Base-by-base conservation (phyloP, 768 basidiomycete species). In the Fomitopsis serialis region DNA sequence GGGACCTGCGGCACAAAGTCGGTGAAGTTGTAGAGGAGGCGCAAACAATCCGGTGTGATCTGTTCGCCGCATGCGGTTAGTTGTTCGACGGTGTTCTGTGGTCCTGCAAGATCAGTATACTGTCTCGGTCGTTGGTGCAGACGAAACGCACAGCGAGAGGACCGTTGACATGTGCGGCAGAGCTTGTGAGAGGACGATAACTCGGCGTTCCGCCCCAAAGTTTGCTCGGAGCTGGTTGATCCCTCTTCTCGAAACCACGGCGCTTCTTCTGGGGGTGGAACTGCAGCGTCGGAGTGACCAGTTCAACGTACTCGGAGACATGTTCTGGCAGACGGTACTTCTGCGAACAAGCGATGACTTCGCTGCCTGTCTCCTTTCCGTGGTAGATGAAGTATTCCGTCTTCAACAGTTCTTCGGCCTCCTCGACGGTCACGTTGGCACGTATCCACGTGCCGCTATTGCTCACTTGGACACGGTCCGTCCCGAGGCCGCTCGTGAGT, bases 231-330 rank as follows among this genome's bases (percentile, higher is more conserved):
- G 50, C 36, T 36, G 9, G 22, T 29, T 4, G 44, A 51, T 47
- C 42, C 22, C 48, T 37, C 51, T 48, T 44, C 13, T 47, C 23
- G 10, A 51, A 48, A 15, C 13, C 17, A 9, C 10, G 35, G 8
- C 77, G 64, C 29, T 73, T 73, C 59, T 64, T 72, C 54, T 71
- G 70, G 49, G 76, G 74, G 50, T 74, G 70, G 58, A 89, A 89
- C 66, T 82, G 79, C 1, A 85, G 86, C 2, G 87, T 88, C 0
- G 87, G 87, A 50, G 87, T 84, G 35, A 89, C 72, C 29, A 88
- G 66, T 24, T 87, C 84, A 48, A 88, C 66, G 61, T 88, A 84
- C 8, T 72, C 66, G 54, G 81, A 74, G 48, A 89, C 66, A 53
- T 76, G 57, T 46, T 72, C 72, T 0, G 87, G 87, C 21, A 89